phyloP scores from a whole-genome alignment of 2,329 filamentous ascomycete genomes.

The Colletotrichum liriopes region DNA sequence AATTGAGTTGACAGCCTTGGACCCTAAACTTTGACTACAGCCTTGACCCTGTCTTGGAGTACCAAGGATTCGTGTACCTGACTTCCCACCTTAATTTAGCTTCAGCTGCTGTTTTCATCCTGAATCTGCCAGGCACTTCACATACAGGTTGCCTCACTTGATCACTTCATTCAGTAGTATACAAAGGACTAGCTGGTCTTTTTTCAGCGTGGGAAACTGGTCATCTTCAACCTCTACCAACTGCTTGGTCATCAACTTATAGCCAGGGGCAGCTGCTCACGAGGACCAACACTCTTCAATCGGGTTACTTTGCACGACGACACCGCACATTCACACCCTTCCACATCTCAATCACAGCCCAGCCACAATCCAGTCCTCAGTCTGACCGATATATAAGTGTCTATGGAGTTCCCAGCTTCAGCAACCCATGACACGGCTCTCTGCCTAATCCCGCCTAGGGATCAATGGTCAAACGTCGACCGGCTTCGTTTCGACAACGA shows the following conservation, averaged over 20 bases:
- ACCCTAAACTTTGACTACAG: not conserved
- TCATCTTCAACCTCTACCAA: too few relatives aligned
- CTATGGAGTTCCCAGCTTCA: conserved; percentile 23
- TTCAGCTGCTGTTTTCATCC: not conserved
- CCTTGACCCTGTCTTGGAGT: not conserved
- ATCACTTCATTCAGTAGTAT: not conserved
- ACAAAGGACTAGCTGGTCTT: not conserved
- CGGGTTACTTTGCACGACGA: not conserved
- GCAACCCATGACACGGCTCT: conserved; percentile 70
- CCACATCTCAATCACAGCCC: not conserved
- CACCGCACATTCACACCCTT: not conserved
- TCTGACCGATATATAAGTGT: not conserved
- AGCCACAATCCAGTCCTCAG: not conserved
- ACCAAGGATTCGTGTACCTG: not conserved
- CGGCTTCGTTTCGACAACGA: conserved; percentile 74
- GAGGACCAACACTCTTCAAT: not conserved
- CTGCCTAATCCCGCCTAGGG: conserved; percentile 69
- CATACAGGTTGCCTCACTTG: not conserved
- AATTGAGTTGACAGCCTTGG: too few relatives aligned
- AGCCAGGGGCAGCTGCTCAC: not conserved
- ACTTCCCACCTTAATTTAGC: conserved; percentile 1
- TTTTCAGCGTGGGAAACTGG: too few relatives aligned
- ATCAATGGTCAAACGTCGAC: conserved; percentile 65
- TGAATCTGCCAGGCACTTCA: not conserved
- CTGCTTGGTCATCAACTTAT: not conserved